Base-by-base conservation (phyloP, 2,329 filamentous ascomycete species). In the Trichophyton rubrum region DNA sequence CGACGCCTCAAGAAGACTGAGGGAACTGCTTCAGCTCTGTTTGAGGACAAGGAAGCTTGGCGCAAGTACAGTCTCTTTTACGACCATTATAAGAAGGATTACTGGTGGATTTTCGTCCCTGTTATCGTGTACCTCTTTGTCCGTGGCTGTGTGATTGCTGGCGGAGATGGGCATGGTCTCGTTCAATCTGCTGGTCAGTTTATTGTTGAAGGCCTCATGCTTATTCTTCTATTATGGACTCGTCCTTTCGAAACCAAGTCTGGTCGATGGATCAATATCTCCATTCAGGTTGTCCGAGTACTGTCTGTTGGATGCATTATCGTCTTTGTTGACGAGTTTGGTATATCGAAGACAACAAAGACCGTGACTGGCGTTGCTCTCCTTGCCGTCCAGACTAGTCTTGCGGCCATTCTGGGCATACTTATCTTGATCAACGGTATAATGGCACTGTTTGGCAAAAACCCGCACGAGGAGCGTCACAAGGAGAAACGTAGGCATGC, bases 1-100 rank as follows among this genome's bases (percentile, higher is more conserved):
- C 82, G 80, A 64, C 82, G 84, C 68, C 86, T 89, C 65, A 92
- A 89, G 78, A 81, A 85, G 68, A 69, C 79, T 33, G 86, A 95
- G 66, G 92, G 92, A 61, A 87, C 91, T 69, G 74, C 82, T 0
- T 79, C 80, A 15, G 83, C 78, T 11, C 80, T 99, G 7, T 97
- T 90, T 73, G 88, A 96, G 62, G 82, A 97, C 75, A 95, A 93
- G 78, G 83, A 87, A 62, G 85, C 87, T 45, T 96, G 93, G 91
- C 81, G 89, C 72, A 95, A 93, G 78, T 99, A 99, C 80, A 93
- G 89, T 68, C 80, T 96, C 64, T 97, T 99, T 77, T 99, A 99
- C 78, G 93, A 97, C 69, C 87, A 86, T 67, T 97, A 96, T 80
- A 90, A 90, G 77, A 90, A 88, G 74, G 84, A 86, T 67, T 96